Conservation (phyloP, 176 grass and related monocot genomes). For the Urochloa ruziziensis region DNA sequence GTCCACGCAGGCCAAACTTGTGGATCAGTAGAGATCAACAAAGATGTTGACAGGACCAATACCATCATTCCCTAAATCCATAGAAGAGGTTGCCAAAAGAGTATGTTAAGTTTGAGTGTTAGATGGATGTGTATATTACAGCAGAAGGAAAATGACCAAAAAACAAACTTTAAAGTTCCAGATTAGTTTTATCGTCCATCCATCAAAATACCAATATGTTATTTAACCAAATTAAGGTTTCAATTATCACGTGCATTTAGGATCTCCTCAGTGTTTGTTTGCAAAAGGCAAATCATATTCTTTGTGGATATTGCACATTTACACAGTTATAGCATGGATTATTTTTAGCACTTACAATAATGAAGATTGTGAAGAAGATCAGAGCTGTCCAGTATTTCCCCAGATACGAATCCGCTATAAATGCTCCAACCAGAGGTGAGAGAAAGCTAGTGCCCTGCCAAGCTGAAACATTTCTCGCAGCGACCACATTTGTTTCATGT, state of each 20-base stretch:
- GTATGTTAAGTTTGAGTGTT: not conserved
- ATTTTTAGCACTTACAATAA: slow-evolving; percentile 54
- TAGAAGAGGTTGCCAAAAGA: not conserved
- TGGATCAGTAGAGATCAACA: slow-evolving; percentile 29
- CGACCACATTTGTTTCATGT: slow-evolving; percentile 53
- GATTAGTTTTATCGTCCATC: not conserved
- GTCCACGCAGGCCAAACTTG: slow-evolving; percentile 34
- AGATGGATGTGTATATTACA: not conserved
- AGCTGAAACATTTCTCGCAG: slow-evolving; percentile 55
- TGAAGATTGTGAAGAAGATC: slow-evolving; percentile 57
- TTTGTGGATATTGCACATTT: not conserved
- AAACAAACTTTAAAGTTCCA: not conserved
- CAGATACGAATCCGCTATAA: slow-evolving; percentile 76
- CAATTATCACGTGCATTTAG: not conserved
- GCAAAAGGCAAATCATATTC: not conserved
- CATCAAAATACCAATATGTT: not conserved
- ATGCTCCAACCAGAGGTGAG: slow-evolving; percentile 57
- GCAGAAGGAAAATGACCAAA: not conserved
- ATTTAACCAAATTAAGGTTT: not conserved
- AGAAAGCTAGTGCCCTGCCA: slow-evolving; percentile 52
- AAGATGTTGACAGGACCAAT: slow-evolving; percentile 65
- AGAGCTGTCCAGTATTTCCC: slow-evolving; percentile 66
- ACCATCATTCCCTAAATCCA: slow-evolving; percentile 60
- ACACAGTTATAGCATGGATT: not conserved
- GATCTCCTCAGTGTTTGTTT: not conserved